Conservation (phyloP, 208 protist genomes). For the Leishmania guyanensis region DNA sequence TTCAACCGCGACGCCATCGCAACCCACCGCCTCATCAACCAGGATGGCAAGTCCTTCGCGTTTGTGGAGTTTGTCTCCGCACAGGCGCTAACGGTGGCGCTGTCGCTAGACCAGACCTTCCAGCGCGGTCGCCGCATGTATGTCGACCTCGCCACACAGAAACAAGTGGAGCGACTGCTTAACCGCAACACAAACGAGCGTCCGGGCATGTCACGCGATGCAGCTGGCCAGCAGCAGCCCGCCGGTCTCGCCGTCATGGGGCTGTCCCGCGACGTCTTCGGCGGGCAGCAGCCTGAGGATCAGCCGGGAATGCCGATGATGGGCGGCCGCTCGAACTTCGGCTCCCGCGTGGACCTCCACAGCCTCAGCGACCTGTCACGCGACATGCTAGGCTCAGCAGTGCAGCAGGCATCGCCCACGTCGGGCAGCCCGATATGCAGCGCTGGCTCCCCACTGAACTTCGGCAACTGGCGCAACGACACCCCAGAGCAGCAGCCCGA, state of each 20-base stretch:
- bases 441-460: constrained; percentile 42
- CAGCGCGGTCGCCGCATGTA: constrained; percentile 73
- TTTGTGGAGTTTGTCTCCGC: constrained; percentile 83
- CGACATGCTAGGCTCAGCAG: constrained; percentile 70
- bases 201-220: constrained; percentile 45
- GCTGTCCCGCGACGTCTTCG: constrained; percentile 73
- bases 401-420: constrained; percentile 36
- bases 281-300: constrained; percentile 50
- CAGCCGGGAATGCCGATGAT: constrained; percentile 19
- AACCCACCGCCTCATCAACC: constrained; percentile 69
- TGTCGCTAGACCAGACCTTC: constrained; percentile 64
- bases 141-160: constrained; percentile 76
- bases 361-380: constrained; percentile 67
- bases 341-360: constrained; percentile 55
- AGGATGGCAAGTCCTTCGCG: constrained; percentile 83
- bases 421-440: constrained; percentile 25
- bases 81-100: constrained; percentile 66
- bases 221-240: constrained; percentile 50
- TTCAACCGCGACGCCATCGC: constrained; percentile 65
- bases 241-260: constrained; percentile 36
- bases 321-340: constrained; percentile 58
- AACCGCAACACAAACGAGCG: constrained; percentile 42
- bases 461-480: constrained; percentile 67
- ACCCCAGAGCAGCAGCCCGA: constrained; percentile 51
- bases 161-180: constrained; percentile 81